Evolutionary conservation across 805 yeast genomes (phyloP), one percentile per base, ranked within the genome.

Genomic region (Candida tibetensis): DNA sequence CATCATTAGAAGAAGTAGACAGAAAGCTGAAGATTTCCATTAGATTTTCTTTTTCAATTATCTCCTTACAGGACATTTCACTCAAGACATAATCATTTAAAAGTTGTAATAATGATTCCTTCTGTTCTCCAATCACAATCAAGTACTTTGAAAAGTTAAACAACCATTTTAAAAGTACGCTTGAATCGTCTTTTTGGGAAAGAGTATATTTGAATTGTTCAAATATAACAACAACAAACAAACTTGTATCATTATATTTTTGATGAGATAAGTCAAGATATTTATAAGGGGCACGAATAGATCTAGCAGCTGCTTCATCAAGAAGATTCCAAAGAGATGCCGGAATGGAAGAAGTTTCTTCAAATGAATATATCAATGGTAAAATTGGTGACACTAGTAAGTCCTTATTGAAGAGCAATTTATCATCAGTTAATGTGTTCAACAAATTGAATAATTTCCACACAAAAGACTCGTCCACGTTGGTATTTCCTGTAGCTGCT

Each of bases 261-360:
- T 47, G 27, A 38, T 62, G 67, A 2, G 67, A 57, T 14, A 55
- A 40, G 53, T 91, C 97, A 37, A 87, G 73, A 49, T 89, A 91
- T 53, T 85, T 88, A 62, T 84, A 93, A 0, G 98, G 97, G 0
- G 88, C 62, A 44, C 77, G 73, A 26, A 82, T 73, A 44, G 82
- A 72, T 45, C 96, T 73, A 1, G 87, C 69, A 21, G 88, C 71
- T 0, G 87, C 66, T 56, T 90, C 93, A 53, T 91, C 96, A 5
- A 91, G 45, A 21, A 87, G 57, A 8, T 64, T 65, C 82, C 87
- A 82, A 19, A 26, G 17, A 17, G 28, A 4, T 15, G 32, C 4
- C 10, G 25, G 25, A 27, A 30, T n/a, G 17, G 17, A 7, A 10
- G 27, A 13, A 15, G 21, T 28, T 3, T 13, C n/a, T n/a, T 25